A percentile compares a stretch with the other conserved stretches of the same genome.
Conservation (phyloP, 768 basidiomycete genomes). For the Pisolithus sp. region DNA sequence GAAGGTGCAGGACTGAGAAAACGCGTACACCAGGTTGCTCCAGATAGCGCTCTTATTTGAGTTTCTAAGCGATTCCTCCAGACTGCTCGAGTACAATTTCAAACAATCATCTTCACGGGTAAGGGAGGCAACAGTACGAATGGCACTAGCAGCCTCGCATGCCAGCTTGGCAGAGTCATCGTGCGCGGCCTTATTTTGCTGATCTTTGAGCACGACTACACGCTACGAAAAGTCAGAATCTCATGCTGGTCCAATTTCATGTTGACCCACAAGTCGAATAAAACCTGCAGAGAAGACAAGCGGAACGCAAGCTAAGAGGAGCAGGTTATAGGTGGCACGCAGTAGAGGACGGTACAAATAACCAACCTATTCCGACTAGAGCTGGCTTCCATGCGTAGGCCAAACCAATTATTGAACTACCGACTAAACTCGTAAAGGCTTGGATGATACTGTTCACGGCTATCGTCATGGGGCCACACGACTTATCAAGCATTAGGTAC, state of each 20-base stretch:
- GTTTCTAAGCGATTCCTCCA: constrained; percentile 62
- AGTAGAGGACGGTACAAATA: not conserved
- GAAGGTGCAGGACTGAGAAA: constrained; percentile 72
- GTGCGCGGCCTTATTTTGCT: constrained; percentile 73
- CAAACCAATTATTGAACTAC: constrained; percentile 73
- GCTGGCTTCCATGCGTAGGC: constrained; percentile 71
- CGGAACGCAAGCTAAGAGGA: constrained; percentile 44
- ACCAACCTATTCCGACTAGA: constrained; percentile 75
- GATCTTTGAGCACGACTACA: constrained; percentile 85
- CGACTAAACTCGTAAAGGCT: constrained; percentile 57
- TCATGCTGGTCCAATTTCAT: not conserved
- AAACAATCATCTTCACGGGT: too few species aligned
- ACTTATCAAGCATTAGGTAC: constrained; percentile 15
- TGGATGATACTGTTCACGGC: constrained; percentile 61
- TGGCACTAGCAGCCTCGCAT: constrained; percentile 85
- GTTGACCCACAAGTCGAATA: constrained; percentile 61
- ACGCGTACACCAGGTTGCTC: constrained; percentile 60
- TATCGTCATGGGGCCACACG: not conserved
- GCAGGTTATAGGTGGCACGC: not conserved
- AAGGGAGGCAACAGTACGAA: too few species aligned
- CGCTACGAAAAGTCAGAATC: constrained; percentile 32
- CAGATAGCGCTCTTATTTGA: constrained; percentile 61
- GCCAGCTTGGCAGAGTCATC: constrained; percentile 81
- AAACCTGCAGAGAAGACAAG: constrained; percentile 76
- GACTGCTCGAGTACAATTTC: constrained; percentile 54